These are phyloP conservation scores for Keithomyces neogunnii DNA, from an alignment of 2,329 filamentous ascomycete species.

Conservation along the genomic window DNA sequence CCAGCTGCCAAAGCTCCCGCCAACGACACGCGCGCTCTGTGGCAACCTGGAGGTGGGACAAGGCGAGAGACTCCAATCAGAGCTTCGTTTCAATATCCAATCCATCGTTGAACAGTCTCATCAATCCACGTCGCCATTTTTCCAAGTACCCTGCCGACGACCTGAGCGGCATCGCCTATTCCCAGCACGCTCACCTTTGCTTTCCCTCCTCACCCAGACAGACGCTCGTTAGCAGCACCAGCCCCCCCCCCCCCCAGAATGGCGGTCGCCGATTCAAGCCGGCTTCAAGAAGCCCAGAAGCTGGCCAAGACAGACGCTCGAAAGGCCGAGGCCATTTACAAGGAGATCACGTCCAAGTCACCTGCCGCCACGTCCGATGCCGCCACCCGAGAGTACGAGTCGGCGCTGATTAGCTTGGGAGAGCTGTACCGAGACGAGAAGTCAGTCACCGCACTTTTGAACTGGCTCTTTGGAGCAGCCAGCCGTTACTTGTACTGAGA, in stretches of 20 bases:
- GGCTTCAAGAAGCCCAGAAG: slow-evolving; percentile 85
- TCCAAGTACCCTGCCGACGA: neutral
- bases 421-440: slow-evolving; percentile 88
- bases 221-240: neutral
- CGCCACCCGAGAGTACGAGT: slow-evolving; percentile 85
- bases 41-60: slow-evolving; percentile 22
- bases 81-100: neutral
- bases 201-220: neutral
- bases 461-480: neutral
- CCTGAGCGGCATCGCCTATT: neutral
- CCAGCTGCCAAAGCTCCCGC: slow-evolving; percentile 8
- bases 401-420: slow-evolving; percentile 77
- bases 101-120: neutral
- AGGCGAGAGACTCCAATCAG: neutral
- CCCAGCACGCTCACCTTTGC: neutral
- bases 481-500: neutral
- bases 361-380: slow-evolving; percentile 76
- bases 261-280: slow-evolving; percentile 50
- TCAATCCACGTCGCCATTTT: neutral
- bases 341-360: slow-evolving; percentile 78
- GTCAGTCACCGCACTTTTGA: slow-evolving; percentile 35
- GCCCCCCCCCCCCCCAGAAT: slow-evolving; percentile 25
- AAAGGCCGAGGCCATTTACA: slow-evolving; percentile 82
- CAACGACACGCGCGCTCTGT: slow-evolving; percentile 19
- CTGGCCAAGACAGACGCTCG: slow-evolving; percentile 69